These are phyloP conservation scores for Sideroxylon spinosum DNA, from an alignment of 179 eudicot genomes.

Conservation along the genomic window DNA sequence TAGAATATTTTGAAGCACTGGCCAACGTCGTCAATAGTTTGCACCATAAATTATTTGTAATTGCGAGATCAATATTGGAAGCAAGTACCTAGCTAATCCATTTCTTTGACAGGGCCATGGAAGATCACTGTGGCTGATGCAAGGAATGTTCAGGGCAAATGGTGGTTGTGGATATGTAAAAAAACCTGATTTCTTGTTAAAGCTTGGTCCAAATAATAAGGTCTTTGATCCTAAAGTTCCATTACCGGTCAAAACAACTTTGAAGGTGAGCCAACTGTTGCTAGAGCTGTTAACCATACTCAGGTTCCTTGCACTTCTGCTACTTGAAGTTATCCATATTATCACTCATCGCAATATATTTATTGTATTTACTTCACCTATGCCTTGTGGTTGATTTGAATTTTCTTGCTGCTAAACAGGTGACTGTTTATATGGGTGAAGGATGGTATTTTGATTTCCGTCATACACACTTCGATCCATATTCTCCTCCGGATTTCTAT, in stretches of 20 bases:
- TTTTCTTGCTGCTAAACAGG: conserved; percentile 33
- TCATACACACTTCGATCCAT: conserved; percentile 71
- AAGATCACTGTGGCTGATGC: conserved; percentile 86
- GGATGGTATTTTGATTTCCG: conserved; percentile 79
- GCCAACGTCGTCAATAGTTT: background rate
- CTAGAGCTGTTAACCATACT: background rate
- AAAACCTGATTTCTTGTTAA: conserved; percentile 66
- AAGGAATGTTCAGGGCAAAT: conserved; percentile 88
- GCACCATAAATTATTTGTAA: background rate
- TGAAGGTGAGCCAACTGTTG: conserved; percentile 48
- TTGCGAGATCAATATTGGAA: background rate
- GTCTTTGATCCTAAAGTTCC: conserved; percentile 57
- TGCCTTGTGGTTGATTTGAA: conserved; percentile 11
- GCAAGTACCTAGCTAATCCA: background rate
- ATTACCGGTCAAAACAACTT: conserved; percentile 40
- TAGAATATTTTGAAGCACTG: background rate
- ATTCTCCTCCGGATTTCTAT: conserved; percentile 85
- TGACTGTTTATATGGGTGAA: conserved; percentile 74
- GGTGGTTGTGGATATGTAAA: conserved; percentile 92
- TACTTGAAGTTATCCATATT: background rate
- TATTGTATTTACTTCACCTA: background rate
- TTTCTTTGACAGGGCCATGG: conserved; percentile 62
- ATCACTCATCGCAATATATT: background rate
- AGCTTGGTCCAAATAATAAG: conserved; percentile 40
- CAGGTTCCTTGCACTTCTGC: background rate